Base-by-base conservation (phyloP, 1,284 basidiomycete genomes). In the Cerrena zonata region DNA sequence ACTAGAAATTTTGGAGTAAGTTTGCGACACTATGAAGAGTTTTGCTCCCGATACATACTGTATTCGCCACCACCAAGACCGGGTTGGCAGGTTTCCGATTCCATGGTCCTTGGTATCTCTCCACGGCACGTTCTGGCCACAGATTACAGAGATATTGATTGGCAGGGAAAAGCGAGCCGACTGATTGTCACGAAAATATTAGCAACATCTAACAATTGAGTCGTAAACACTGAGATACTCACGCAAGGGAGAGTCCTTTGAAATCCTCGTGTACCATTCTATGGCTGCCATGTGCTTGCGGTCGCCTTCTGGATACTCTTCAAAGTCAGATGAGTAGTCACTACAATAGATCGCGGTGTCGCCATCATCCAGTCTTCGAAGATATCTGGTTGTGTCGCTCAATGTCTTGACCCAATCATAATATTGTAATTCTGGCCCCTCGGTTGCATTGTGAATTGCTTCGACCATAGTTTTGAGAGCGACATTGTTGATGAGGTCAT, bases 51-150 rank as follows among this genome's bases (percentile, higher is more conserved):
- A 25, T 7, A 41, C 52, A 13, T n/a, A 56, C 57, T n/a, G 50
- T 54, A 26, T 56, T 59, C n/a, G 56, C 56, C 13, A 59, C 54
- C 13, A 62, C 46, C 5, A 63, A 39, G 18, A 63, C 53, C 4
- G 41, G 43, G 46, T 61, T 58, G 3, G 55, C 50, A 13, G 60
- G 57, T 11, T 49, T 57, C 26, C 52, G 55, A 46, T 62, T 58
- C 46, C 59, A 62, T n/a, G 60, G 56, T 1, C 61, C 60, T 4
- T 38, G 48, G 47, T 58, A 63, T 37, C 60, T 36, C 51, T 63
- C 61, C 1, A 59, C 56, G 0, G 60, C 56, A n/a, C 59, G 59
- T 2, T 48, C 51, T 2, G 58, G 54, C 58, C 57, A 59, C 21
- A 51, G 47, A n/a, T 47, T 30, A 22, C 55, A 55, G 19, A 48